phyloP scores from a whole-genome alignment of 768 basidiomycete genomes.

The Lactarius deliciosus region DNA sequence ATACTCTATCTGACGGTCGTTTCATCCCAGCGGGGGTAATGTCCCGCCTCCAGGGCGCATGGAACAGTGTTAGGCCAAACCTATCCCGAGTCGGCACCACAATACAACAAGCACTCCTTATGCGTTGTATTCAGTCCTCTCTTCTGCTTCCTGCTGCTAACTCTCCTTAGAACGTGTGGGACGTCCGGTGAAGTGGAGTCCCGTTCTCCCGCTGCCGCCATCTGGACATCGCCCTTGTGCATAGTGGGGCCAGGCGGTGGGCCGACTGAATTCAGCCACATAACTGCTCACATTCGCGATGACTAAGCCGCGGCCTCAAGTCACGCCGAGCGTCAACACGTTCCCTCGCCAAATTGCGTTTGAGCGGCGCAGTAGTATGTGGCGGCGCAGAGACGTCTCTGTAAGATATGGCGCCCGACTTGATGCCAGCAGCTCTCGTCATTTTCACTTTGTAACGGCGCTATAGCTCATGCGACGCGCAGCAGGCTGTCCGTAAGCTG shows the following conservation, averaged over 20 bases:
- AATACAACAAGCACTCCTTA: background rate
- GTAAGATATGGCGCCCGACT: background rate
- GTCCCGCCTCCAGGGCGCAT: background rate
- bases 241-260: background rate
- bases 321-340: background rate
- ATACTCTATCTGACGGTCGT: background rate
- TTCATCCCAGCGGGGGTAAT: background rate
- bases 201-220: background rate
- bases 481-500: background rate
- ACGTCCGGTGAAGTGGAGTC: background rate
- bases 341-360: background rate
- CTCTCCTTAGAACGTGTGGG: background rate
- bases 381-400: background rate
- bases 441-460: background rate
- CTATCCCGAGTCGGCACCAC: background rate
- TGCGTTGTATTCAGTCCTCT: background rate
- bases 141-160: background rate
- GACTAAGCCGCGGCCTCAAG: background rate
- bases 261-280: background rate
- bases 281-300: background rate
- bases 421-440: background rate
- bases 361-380: background rate
- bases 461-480: background rate
- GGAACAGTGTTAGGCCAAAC: slow-evolving; percentile 7
- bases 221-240: background rate